Evolutionary conservation across 176 grass and related monocot species (phyloP), one percentile per base, ranked within the genome.

Genomic region (Phoenix dactylifera): DNA sequence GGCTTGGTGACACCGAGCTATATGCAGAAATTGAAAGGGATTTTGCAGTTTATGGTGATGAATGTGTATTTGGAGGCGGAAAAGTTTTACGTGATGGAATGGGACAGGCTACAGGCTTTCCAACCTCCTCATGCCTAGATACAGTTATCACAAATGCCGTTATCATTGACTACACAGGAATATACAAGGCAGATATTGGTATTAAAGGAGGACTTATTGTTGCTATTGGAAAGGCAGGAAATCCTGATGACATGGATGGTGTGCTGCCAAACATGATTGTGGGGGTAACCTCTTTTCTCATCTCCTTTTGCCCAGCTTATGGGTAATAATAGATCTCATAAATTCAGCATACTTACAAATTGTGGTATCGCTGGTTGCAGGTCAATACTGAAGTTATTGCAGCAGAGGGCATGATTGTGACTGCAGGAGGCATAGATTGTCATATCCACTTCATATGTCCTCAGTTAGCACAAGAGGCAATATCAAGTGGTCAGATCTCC

Each of bases 401-500:
- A 77, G 76, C 75, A 66, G 75, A 96, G 73, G 83, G 92, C 63
- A 90, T 77, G 87, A 96, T 90, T 85, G 25, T 96, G 55, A 97
- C 92, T 75, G 84, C 92, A 72, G 84, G 92, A 17, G 92, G 92
- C 58, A 97, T 97, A 62, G 92, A 97, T 62, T 88, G 81, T 70
- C 92, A 97, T 82, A 78, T 97, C 76, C 92, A 97, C 63, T 97
- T 97, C 62, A 97, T 97, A 79, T 97, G 92, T 51, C 92, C 92
- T 61, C 87, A 97, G 52, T 69, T 97, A 60, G 75, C 75, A 75
- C 63, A 85, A 72, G 83, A 85, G 75, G 75, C 92, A 39, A 91
- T 91, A 59, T 85, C 83, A 77, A 91, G 92, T 49, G 92, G 92
- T 97, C 70, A 65, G 75, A 52, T 26, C 81, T 26, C 71, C 84